Evolutionary conservation across 768 basidiomycete species (phyloP).

Genomic region (Russula brevipes): DNA sequence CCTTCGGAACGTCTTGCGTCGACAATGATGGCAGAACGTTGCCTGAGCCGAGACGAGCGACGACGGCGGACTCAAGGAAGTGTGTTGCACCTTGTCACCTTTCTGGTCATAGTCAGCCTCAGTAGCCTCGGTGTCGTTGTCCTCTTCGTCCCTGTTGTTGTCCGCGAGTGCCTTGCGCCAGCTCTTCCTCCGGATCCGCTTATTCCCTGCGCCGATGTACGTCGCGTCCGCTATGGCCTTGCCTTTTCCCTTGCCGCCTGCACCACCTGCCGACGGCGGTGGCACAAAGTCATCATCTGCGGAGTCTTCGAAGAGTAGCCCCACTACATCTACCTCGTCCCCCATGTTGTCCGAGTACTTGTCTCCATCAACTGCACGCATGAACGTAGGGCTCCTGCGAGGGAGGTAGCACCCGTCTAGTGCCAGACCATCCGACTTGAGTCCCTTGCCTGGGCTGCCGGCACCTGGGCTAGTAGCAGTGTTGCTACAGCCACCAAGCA

Average conservation of each 20-base stretch:
- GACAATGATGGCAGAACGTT: conserved; percentile 23
- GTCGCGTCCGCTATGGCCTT: neutral
- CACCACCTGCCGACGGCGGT: neutral
- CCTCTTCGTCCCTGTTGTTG: neutral
- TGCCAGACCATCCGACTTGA: neutral
- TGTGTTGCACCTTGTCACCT: neutral
- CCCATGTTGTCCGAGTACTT: neutral
- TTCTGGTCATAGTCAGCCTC: neutral
- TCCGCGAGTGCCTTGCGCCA: conserved; percentile 13
- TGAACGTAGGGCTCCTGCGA: neutral
- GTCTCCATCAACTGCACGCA: neutral
- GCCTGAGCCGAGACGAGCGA: no score
- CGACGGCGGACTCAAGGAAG: neutral
- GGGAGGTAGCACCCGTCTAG: neutral
- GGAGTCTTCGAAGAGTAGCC: neutral
- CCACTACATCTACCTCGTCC: conserved; percentile 7
- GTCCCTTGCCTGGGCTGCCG: neutral
- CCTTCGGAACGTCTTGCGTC: neutral
- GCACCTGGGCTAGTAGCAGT: neutral
- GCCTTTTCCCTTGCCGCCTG: neutral
- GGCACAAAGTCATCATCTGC: neutral
- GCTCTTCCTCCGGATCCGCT: conserved; percentile 4
- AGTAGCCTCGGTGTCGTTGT: neutral
- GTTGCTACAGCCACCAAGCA: conserved; percentile 1
- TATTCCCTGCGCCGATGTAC: neutral